Conservation (phyloP, 305 asterid genomes). For the Fraxinus velutina region DNA sequence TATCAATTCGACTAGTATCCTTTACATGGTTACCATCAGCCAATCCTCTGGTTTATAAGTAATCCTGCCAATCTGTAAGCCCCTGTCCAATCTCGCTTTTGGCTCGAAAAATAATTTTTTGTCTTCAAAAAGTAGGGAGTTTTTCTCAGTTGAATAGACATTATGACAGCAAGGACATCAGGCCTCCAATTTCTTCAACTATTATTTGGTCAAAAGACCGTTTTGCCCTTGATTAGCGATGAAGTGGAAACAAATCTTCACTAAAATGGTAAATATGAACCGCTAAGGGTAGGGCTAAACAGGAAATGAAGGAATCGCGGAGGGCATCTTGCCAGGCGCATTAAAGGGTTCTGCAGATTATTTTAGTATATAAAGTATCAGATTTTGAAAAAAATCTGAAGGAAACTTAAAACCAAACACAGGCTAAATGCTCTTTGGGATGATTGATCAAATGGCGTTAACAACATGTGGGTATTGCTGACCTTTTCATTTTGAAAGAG, state of each 20-base stretch:
- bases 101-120: not conserved
- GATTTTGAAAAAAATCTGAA: not conserved
- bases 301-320: not conserved
- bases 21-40: not conserved
- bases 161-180: not conserved
- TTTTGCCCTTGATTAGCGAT: not conserved
- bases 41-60: not conserved
- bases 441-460: not conserved
- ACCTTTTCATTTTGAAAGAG: not conserved
- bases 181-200: not conserved
- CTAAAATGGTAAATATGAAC: not conserved
- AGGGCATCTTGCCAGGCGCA: not conserved
- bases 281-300: not conserved
- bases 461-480: not conserved
- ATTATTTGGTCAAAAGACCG: not conserved
- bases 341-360: not conserved
- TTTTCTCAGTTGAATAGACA: not conserved
- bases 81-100: not conserved
- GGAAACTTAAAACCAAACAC: not conserved
- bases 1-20: not conserved
- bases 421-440: not conserved
- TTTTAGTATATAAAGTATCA: not conserved
- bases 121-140: not conserved
- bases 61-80: not conserved
- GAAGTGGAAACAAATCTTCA: not conserved